Conservation (phyloP, 139 green algal genomes). For the Chlamydomonas schloesseri region DNA sequence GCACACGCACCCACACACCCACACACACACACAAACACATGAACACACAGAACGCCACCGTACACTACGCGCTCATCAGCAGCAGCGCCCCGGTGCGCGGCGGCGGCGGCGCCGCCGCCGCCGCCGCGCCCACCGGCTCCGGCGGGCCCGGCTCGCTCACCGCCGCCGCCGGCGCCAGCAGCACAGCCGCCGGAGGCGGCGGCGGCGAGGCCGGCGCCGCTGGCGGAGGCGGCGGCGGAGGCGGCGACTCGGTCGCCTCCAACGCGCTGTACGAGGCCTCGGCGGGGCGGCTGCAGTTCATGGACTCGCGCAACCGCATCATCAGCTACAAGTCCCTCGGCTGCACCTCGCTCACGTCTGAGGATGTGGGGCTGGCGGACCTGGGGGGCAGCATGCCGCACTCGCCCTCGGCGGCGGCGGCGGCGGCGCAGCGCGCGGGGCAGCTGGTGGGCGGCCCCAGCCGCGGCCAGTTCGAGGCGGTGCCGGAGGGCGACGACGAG, state of each 20-base stretch:
- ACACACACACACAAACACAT: too few species aligned
- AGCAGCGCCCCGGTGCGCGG: not conserved
- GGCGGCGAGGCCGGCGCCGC: not conserved
- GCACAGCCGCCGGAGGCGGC: not conserved
- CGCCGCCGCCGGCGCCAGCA: not conserved
- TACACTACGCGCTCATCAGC: conserved; percentile 3
- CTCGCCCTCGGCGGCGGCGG: too few species aligned
- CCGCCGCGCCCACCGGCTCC: too few species aligned
- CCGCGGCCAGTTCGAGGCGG: too few species aligned
- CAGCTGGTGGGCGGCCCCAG: too few species aligned
- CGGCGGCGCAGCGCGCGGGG: too few species aligned
- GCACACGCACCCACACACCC: too few species aligned
- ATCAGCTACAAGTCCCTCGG: conserved; percentile 33
- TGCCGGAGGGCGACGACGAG: too few species aligned
- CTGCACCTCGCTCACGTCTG: conserved; percentile 3
- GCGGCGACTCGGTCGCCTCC: too few species aligned
- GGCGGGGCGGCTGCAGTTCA: too few species aligned
- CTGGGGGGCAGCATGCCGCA: not conserved
- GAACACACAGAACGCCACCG: not conserved
- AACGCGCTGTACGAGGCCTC: not conserved
- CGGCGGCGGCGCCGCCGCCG: too few species aligned
- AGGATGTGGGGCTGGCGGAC: not conserved
- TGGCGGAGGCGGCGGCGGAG: too few species aligned
- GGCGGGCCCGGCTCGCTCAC: not conserved
- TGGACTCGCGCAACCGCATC: not conserved